Percentiles rank a stretch among this genome's conserved stretches.
Evolutionary conservation across 495 filamentous ascomycete genomes (phyloP).

Genomic region (Penicillium malachiteum): DNA sequence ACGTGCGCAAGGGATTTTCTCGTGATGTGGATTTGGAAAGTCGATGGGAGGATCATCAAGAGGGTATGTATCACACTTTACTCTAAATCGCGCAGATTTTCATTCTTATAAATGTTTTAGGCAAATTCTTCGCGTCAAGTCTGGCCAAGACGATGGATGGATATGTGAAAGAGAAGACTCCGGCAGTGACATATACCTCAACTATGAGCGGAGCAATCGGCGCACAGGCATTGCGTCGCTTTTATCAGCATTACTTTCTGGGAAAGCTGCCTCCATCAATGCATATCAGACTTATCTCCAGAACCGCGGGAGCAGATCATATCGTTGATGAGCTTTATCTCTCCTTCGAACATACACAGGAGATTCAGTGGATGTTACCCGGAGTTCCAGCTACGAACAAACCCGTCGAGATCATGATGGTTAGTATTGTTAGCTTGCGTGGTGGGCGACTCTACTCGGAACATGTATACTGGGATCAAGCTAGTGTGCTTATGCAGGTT

Average conservation of each 20-base stretch:
- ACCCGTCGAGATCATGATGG: conserved; percentile 67
- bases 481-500: conserved; percentile 72
- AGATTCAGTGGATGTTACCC: conserved; percentile 79
- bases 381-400: conserved; percentile 70
- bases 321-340: conserved; percentile 60
- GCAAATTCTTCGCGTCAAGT: conserved; percentile 48
- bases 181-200: conserved; percentile 56
- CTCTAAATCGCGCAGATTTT: background rate
- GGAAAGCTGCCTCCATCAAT: conserved; percentile 66
- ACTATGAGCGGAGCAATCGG: conserved; percentile 76
- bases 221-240: conserved; percentile 59
- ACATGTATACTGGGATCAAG: conserved; percentile 88
- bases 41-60: conserved; percentile 58
- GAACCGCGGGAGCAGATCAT: conserved; percentile 63
- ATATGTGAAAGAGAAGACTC: conserved; percentile 48
- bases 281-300: conserved; percentile 65
- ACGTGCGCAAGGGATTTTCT: conserved; percentile 55
- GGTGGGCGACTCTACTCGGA: conserved; percentile 76
- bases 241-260: conserved; percentile 76
- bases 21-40: conserved; percentile 59
- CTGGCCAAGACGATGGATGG: conserved; percentile 50
- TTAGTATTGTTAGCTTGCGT: conserved; percentile 72
- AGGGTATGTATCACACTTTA: conserved; percentile 18
- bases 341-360: conserved; percentile 67
- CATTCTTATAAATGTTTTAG: conserved; percentile 16